Evolutionary conservation across 352 stramenopile genomes (phyloP), one percentile per base, ranked within the genome.

Genomic region (Phytophthora pinifolia): DNA sequence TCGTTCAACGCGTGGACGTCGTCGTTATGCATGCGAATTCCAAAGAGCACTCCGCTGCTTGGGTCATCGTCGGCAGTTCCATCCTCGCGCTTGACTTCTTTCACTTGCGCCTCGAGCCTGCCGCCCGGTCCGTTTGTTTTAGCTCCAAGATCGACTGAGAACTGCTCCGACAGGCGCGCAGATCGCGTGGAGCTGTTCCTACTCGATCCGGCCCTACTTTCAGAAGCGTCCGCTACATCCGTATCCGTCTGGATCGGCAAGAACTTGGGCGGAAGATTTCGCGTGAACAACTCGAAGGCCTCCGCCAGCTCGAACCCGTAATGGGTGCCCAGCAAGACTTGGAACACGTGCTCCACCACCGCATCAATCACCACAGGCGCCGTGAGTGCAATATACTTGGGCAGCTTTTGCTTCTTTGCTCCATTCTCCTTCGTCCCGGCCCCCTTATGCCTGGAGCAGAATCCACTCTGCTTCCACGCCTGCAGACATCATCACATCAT

Each of bases 11-110:
- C 78, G 50, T 94, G 81, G 8, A 93, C 76, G 37, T 94, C 86
- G 42, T 95, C 86, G 54, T 92, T 94, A 48, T 95, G 86, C 14
- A 95, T 65, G n/a, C 83, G 80, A 47, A 94, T 75, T 12, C 52
- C 58, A 32, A 90, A 85, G 20, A 65, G 62, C 9, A 57, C 65
- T 47, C 56, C 44, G 36, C 36, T 32, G 9, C 17, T 47, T 9
- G 41, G 13, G 14, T 25, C 46, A 14, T 61, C 43, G 4, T 52
- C 52, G 18, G 33, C 7, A 8, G 13, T 56, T 12, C 47, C 53
- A 9, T 37, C 10, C 18, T 76, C 62, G 1, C 33, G 34, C 25
- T 62, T 60, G 3, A 46, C 38, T 54, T 79, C 67, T 34, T 49
- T 59, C 5, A 50, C 33, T 35, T 52, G 58, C 31, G 41, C 51